Evolutionary conservation across 2,329 filamentous ascomycete species (phyloP), one percentile per base, ranked within the genome.

Genomic region (Trichoderma sp.): DNA sequence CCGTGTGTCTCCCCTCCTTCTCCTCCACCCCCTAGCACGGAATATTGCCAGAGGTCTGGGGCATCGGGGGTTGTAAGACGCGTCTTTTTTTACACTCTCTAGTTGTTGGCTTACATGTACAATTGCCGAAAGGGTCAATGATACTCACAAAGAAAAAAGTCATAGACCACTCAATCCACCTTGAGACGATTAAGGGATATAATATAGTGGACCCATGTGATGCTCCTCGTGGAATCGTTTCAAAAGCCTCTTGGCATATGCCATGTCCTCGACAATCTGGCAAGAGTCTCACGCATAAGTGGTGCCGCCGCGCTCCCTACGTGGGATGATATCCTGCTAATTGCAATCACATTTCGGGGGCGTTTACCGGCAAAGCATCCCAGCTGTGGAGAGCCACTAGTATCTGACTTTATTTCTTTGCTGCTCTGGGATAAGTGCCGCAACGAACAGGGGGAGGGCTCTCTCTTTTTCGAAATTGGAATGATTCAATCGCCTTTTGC

Each of bases 391-490:
- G 60, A 56, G 60, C 50, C 38, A 73, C 60, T 73, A 65, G 71
- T 27, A 73, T 73, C 71, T 73, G 60, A 73, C 60, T 65, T 65
- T 64, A 73, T 64, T 73, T 65, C 6, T 38, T 21, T 71, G 60
- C 71, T 65, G 41, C 71, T 73, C 71, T 65, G 60, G 71, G 71
- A 73, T 27, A 73, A 73, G 71, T 73, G 71, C 71, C 38, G 38
- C 38, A 29, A 29, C 21, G 14, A 33, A 33, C 71, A 64, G 31
- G 71, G 56, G 41, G 41, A n/a, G 16, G n/a, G 4, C 4, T 35
- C 21, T 29, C 31, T 33, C 3, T 21, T 7, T 7, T 9, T 65
- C 21, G 60, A 50, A 63, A 38, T 38, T 35, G 60, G 45, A 27
- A 64, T 72, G 27, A 35, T 56, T 38, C 14, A 38, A 21, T 62